Conservation (phyloP, 2,329 filamentous ascomycete genomes). For the Chrysosporium queenslandicum region DNA sequence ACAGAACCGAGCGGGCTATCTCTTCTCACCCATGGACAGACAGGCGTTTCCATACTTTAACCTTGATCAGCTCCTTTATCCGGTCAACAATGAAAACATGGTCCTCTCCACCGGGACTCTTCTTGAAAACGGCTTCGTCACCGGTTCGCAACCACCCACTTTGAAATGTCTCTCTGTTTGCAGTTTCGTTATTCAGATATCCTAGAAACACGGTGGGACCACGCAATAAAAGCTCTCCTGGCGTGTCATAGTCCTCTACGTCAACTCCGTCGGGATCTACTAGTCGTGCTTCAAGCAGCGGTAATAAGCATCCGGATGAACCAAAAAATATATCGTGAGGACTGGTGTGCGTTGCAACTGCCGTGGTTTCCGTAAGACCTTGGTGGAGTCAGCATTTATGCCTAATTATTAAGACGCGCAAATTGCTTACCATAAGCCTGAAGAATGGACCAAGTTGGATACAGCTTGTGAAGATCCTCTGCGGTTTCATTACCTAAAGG, state of each 20-base stretch:
- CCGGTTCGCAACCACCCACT: conserved; percentile 26
- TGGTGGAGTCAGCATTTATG: not conserved
- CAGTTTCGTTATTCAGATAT: conserved; percentile 69
- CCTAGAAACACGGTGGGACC: conserved; percentile 62
- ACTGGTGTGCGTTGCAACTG: conserved; percentile 49
- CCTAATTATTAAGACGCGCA: not conserved
- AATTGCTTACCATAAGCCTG: conserved; percentile 54
- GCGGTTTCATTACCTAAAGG: conserved; percentile 60
- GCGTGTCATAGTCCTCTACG: conserved; percentile 54
- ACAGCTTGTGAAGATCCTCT: conserved; percentile 47
- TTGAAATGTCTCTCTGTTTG: conserved; percentile 60
- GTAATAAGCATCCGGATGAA: conserved; percentile 56
- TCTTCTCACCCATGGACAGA: too few relatives aligned
- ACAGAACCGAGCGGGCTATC: too few relatives aligned
- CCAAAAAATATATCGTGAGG: conserved; percentile 53
- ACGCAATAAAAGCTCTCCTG: conserved; percentile 66
- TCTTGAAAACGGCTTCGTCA: conserved; percentile 17
- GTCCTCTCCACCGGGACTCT: conserved; percentile 16
- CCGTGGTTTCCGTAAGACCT: conserved; percentile 57
- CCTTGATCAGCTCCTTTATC: conserved; percentile 26
- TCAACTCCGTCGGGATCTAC: conserved; percentile 55
- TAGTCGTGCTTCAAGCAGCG: conserved; percentile 51
- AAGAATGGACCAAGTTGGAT: conserved; percentile 52
- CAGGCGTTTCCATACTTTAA: conserved; percentile 17
- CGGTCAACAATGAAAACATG: conserved; percentile 37